phyloP scores from a whole-genome alignment of 2,329 filamentous ascomycete species.

The Hypoxylon sp. region DNA sequence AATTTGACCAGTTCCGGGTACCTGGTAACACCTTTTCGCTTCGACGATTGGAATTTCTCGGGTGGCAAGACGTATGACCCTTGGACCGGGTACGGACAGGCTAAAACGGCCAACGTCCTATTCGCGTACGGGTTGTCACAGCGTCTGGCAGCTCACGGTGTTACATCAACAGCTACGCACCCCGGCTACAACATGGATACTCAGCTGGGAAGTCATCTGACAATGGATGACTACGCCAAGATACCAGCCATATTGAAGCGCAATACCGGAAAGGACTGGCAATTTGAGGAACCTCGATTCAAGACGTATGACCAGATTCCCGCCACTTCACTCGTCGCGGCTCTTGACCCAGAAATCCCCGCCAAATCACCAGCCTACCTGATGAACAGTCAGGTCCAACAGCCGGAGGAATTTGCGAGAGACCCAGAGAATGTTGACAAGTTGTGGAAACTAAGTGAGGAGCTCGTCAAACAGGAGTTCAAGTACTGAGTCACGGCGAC shows the following conservation, averaged over 20 bases:
- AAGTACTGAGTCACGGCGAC: too few relatives aligned
- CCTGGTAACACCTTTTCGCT: slow-evolving; percentile 50
- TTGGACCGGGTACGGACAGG: slow-evolving; percentile 57
- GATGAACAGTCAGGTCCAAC: slow-evolving; percentile 50
- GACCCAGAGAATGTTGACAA: slow-evolving; percentile 51
- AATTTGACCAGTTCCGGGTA: slow-evolving; percentile 54
- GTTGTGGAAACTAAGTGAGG: slow-evolving; percentile 57
- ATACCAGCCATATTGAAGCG: slow-evolving; percentile 42
- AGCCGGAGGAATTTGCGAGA: slow-evolving; percentile 44
- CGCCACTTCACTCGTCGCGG: slow-evolving; percentile 53
- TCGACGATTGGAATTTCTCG: slow-evolving; percentile 53
- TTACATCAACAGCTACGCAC: slow-evolving; percentile 48
- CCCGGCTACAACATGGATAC: slow-evolving; percentile 47
- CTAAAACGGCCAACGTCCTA: slow-evolving; percentile 58
- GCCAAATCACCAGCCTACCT: slow-evolving; percentile 50
- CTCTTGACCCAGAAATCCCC: slow-evolving; percentile 50
- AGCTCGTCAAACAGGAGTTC: slow-evolving; percentile 49
- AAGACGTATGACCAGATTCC: slow-evolving; percentile 51
- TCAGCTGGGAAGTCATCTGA: slow-evolving; percentile 42
- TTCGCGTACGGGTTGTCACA: slow-evolving; percentile 49
- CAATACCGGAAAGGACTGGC: slow-evolving; percentile 30
- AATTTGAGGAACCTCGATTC: slow-evolving; percentile 42
- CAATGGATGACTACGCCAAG: slow-evolving; percentile 32
- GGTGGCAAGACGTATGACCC: slow-evolving; percentile 50
- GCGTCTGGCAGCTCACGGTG: slow-evolving; percentile 42